Conservation (phyloP, 345 rosid species). For the Pistacia integerrima region DNA sequence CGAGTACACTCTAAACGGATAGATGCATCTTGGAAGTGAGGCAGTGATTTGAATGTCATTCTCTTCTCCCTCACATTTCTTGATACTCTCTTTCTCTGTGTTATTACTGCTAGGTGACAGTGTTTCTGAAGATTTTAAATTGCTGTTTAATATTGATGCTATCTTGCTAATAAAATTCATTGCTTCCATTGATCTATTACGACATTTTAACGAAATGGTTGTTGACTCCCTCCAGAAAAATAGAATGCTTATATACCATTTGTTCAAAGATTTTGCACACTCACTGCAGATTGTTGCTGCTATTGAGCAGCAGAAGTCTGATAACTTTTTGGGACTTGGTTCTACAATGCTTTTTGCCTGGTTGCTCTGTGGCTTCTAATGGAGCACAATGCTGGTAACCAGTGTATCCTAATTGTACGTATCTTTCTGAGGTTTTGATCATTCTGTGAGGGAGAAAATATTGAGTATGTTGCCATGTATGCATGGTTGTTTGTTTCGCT, state of each 20-base stretch:
- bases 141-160: not conserved
- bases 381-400: not conserved
- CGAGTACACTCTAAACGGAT: not conserved
- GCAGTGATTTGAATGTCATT: not conserved
- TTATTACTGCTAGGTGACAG: not conserved
- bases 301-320: not conserved
- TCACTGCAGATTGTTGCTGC: not conserved
- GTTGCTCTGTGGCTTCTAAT: not conserved
- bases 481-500: not conserved
- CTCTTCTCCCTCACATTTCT: not conserved
- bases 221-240: not conserved
- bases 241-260: not conserved
- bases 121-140: not conserved
- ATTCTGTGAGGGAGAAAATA: not conserved
- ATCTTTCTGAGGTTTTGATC: slow-evolving; percentile 1
- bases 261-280: not conserved
- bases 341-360: not conserved
- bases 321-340: not conserved
- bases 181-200: not conserved
- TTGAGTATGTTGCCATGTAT: not conserved
- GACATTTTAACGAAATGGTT: not conserved
- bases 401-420: not conserved
- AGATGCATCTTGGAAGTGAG: slow-evolving; percentile 5
- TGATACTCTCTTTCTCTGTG: not conserved
- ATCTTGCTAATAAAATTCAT: not conserved